Conservation (phyloP, 805 yeast genomes). For the Blastobotrys terrestris region DNA sequence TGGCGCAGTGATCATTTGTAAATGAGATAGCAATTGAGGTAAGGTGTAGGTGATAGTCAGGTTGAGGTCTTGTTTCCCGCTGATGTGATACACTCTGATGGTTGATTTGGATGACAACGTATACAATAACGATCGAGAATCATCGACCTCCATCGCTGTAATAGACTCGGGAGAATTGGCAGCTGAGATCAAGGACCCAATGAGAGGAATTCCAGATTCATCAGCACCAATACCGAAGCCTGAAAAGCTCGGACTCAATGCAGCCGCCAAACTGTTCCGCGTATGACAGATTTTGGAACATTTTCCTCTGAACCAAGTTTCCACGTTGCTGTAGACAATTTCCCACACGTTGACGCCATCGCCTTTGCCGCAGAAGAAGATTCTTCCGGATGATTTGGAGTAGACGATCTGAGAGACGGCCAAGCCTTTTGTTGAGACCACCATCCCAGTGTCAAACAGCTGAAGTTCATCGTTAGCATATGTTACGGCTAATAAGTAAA, state of each 20-base stretch:
- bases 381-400: slow-evolving; percentile 62
- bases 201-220: slow-evolving; percentile 13
- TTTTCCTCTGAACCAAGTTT: slow-evolving; percentile 80
- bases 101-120: slow-evolving; percentile 75
- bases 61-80: slow-evolving; percentile 35
- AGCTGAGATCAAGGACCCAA: slow-evolving; percentile 24
- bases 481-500: slow-evolving; percentile 71
- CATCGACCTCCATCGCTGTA: slow-evolving; percentile 64
- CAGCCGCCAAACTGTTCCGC: slow-evolving; percentile 46
- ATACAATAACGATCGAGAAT: slow-evolving; percentile 69
- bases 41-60: slow-evolving; percentile 27
- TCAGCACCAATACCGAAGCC: not conserved
- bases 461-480: slow-evolving; percentile 45
- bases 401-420: slow-evolving; percentile 57
- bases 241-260: slow-evolving; percentile 17
- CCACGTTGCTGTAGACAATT: slow-evolving; percentile 71
- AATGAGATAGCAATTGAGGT: slow-evolving; percentile 23
- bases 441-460: slow-evolving; percentile 75
- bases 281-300: slow-evolving; percentile 82
- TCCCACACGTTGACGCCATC: slow-evolving; percentile 83
- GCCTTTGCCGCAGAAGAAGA: slow-evolving; percentile 76
- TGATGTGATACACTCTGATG: slow-evolving; percentile 70
- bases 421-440: slow-evolving; percentile 73
- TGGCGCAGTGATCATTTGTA: slow-evolving; percentile 24
- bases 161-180: slow-evolving; percentile 47